A percentile compares a stretch with the other conserved stretches of the same genome.
These are phyloP conservation scores for Phytophthora capsici DNA, from an alignment of 352 stramenopile species.

Conservation along the genomic window DNA sequence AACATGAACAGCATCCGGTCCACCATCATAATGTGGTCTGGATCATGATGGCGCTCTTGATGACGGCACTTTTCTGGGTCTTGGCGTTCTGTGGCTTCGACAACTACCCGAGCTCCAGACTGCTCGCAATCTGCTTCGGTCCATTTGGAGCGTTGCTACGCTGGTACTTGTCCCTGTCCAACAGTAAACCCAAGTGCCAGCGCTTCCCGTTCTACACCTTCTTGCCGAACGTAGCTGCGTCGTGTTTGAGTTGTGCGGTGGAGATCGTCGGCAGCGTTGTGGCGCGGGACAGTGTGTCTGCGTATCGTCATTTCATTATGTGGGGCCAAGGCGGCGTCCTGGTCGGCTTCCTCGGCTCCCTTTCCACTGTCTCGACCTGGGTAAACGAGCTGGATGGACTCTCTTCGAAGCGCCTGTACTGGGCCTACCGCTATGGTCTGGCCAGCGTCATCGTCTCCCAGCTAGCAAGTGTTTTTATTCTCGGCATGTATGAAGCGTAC, in stretches of 20 bases:
- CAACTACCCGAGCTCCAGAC: conserved; percentile 57
- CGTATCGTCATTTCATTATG: conserved; percentile 52
- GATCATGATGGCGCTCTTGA: conserved; percentile 21
- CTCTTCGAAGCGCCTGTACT: conserved; percentile 50
- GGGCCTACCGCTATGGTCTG: conserved; percentile 63
- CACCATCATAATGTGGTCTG: conserved; percentile 40
- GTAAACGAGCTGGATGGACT: conserved; percentile 65
- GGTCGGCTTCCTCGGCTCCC: conserved; percentile 66
- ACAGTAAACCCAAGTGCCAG: conserved; percentile 53
- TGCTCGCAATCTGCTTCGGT: conserved; percentile 63
- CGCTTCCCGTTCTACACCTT: conserved; percentile 73
- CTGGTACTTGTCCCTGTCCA: conserved; percentile 63
- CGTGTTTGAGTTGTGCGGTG: conserved; percentile 52
- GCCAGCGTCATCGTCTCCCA: conserved; percentile 57
- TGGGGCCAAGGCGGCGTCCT: conserved; percentile 51
- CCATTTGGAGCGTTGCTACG: conserved; percentile 63
- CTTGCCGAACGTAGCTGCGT: conserved; percentile 64
- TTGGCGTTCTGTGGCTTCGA: conserved; percentile 51
- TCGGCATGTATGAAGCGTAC: conserved; percentile 55
- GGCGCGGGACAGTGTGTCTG: conserved; percentile 26
- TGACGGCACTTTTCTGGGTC: conserved; percentile 51
- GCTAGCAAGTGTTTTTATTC: conserved; percentile 62
- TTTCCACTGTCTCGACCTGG: conserved; percentile 78
- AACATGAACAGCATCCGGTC: conserved; percentile 52
- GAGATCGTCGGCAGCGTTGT: conserved; percentile 50